Evolutionary conservation across 495 filamentous ascomycete species (phyloP), one percentile per base, ranked within the genome.

Genomic region (Oidiodendron maius): DNA sequence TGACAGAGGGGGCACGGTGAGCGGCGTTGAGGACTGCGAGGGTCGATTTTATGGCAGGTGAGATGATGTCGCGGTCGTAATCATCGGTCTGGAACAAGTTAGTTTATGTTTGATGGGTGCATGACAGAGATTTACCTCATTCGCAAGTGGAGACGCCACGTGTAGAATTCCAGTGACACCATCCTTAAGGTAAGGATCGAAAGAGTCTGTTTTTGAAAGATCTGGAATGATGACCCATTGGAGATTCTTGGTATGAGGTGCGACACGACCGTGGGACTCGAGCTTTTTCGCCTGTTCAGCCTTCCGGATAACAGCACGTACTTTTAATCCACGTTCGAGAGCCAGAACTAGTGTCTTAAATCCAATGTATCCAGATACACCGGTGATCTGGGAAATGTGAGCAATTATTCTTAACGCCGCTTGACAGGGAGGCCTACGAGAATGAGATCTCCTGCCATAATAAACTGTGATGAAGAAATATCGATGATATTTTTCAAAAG

Each of bases 291-390:
- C 55, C 44, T 70, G 61, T 24, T 56, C 61, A 39, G 62, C 52
- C 24, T 53, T 64, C 25, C 74, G 71, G 43, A 77, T 65, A 41
- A 69, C 68, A 35, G 69, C 71, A 17, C 71, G 66, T 3, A 76
- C 72, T 28, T 50, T 48, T 48, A 64, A 69, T 38, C 65, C 68
- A 10, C 49, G 48, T 30, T 55, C 46, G 49, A 67, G 61, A 50
- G 64, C 57, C 50, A 53, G 44, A 59, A 68, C 5, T 59, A 75
- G 30, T 59, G 58, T 61, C 34, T 43, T 44, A 25, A 57, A 57
- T 36, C 55, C 55, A 26, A 57, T 46, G 41, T 53, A 47, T 5
- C 55, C 55, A 42, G 50, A 50, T 2, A 50, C 55, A 42, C 55
- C 50, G 1, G 69, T 71, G 51, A 74, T 61, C 55, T 58, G n/a